Evolutionary conservation across 169 alveolate species (phyloP).

Genomic region (Theileria equi): DNA sequence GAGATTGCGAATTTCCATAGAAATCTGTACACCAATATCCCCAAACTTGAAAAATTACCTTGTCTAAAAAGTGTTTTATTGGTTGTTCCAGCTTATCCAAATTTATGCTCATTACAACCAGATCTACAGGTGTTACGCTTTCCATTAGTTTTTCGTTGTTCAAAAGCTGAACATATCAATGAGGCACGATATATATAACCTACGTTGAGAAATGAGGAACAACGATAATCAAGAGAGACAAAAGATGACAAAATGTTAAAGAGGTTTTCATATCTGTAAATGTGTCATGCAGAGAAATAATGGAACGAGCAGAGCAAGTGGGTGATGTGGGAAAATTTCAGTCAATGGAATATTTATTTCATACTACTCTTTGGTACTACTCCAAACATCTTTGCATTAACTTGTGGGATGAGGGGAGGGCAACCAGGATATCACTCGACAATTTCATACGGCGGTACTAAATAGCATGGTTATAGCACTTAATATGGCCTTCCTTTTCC

Average conservation of each 20-base stretch:
- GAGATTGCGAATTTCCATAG: neutral
- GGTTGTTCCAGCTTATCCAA: neutral
- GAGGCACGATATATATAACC: neutral
- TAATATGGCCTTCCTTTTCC: no score
- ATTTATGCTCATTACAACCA: slow-evolving; percentile 9
- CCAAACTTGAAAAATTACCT: neutral
- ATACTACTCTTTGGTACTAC: no score
- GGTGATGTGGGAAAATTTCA: neutral
- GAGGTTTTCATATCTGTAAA: slow-evolving; percentile 30
- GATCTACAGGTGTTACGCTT: slow-evolving; percentile 12
- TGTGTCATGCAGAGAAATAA: neutral
- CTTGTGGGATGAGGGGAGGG: no score
- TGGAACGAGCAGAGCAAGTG: neutral
- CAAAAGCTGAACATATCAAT: neutral
- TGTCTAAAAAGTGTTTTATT: neutral
- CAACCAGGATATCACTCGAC: neutral
- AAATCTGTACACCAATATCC: no score
- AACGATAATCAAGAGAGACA: slow-evolving; percentile 21
- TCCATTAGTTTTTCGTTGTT: neutral
- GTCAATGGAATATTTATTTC: no score
- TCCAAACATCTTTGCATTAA: no score
- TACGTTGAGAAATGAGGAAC: slow-evolving; percentile 23
- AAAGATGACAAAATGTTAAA: slow-evolving; percentile 11
- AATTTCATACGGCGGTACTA: neutral
- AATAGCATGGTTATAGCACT: neutral